Base-by-base conservation (phyloP, 495 filamentous ascomycete genomes). In the Hypoxylon rickii region DNA sequence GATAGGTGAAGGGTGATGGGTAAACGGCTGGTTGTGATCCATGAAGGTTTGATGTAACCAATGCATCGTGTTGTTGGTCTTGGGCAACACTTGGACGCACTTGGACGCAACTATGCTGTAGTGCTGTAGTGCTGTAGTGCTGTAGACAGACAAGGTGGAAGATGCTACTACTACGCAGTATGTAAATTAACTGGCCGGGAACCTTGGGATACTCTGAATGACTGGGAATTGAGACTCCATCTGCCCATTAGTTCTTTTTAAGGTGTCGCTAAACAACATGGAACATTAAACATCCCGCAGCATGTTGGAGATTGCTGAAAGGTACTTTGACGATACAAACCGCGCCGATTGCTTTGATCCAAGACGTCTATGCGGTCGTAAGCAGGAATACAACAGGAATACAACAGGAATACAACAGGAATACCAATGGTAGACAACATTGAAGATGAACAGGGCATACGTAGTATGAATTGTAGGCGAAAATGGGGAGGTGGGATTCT, bases 41-140 rank as follows among this genome's bases (percentile, higher is more conserved):
- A 55, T 53, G 51, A 55, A 57, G 51, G 43, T 44, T 29, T 48
- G 52, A 53, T 61, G 58, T 22, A 56, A 38, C 51, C 51, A 46
- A 51, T 39, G 43, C 45, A 61, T 33, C 24, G 33, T 18, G 31
- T 36, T n/a, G 34, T 22, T 29, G 24, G 24, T n/a, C n/a, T n/a
- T n/a, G n/a, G n/a, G n/a, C n/a, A n/a, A n/a, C n/a, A n/a, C n/a
- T n/a, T n/a, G n/a, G n/a, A n/a, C n/a, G n/a, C n/a, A n/a, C n/a
- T n/a, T n/a, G n/a, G n/a, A n/a, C n/a, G n/a, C n/a, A n/a, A n/a
- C n/a, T n/a, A n/a, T n/a, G n/a, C n/a, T n/a, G n/a, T n/a, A n/a
- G n/a, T n/a, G n/a, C n/a, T n/a, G n/a, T n/a, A n/a, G n/a, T n/a
- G n/a, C n/a, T n/a, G n/a, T n/a, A n/a, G n/a, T n/a, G n/a, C n/a